Base-by-base conservation (phyloP, 108 stramenopile genomes). In the Epithemia pelagica region DNA sequence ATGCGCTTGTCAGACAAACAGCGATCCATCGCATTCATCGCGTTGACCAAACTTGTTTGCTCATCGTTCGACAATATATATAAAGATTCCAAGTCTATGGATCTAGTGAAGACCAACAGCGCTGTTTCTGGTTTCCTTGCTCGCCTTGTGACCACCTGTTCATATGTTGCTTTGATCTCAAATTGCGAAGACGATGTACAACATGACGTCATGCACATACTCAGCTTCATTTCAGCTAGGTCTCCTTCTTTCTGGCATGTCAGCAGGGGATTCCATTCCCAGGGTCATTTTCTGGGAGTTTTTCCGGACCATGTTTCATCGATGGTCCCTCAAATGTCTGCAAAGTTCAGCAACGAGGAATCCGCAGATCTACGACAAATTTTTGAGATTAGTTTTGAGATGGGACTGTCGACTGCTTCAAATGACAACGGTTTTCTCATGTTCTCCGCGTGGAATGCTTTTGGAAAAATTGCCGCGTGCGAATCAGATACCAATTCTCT, bases 381-480 rank as follows among this genome's bases (percentile, higher is more conserved):
- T 1, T 33, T 87, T 1, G 73, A 78, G 28, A 30, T 19, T 22
- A 67, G 70, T 8, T 80, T 92, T 27, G 54, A 63, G 0, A 22
- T 83, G 30, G 87, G 85, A 1, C 82, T 89, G 52, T 46, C 62
- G 30, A 69, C 79, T 32, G 78, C 84, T 7, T 27, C 53, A 25
- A 37, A 64, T 0, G 91, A 92, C 71, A 63, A 71, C 28, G 76
- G 86, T 31, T 75, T 86, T 60, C 66, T 92, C 32, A 58, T 92
- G 30, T 85, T 84, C 66, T 76, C 88, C 8, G 70, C 88, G 19
- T 92, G 91, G 91, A 88, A 84, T 70, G 79, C 81, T 1, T 60
- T 82, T 0, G 83, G 75, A 18, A 83, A 88, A 57, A 55, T 79
- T 18, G 24, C 52, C 26, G 25, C 52, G 70, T 67, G 28, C 30